Base-by-base conservation (phyloP, 169 alveolate species). In the Toxoplasma gondii region DNA sequence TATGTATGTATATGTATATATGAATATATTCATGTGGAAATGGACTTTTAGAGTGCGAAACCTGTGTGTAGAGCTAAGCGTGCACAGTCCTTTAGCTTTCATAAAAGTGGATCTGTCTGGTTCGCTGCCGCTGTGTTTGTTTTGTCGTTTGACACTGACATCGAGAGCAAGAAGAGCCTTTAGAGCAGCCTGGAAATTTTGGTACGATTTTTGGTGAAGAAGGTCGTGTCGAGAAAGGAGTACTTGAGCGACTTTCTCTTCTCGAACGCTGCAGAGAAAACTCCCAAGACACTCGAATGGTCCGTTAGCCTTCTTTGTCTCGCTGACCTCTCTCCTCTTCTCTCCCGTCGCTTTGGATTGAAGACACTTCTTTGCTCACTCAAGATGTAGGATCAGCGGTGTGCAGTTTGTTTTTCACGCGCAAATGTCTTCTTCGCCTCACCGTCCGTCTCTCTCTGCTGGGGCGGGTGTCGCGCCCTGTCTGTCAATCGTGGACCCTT, bases 221-320 rank as follows among this genome's bases (percentile, higher is more conserved):
- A 84, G 64, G 87, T 82, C 88, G 41, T 82, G 49, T 43, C 95
- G 49, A 54, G 86, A 45, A 54, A 92, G 53, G 64, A 83, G 88
- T 78, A 92, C 83, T 87, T 92, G 92, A 0, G 90, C 92, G 58
- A 92, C 92, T 38, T 74, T 58, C 36, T 78, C 87, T 22, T 82
- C 95, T 70, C 93, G 86, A 31, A 69, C 34, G 74, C 93, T 90
- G 88, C 78, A 29, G 49, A 38, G 34, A 36, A 80, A 9, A 39
- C 58, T 19, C 31, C 10, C 44, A 84, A n/a, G 16, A 82, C 27
- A 34, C 45, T 9, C 27, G 38, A 34, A 39, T 27, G 12, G 12
- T 12, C 19, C 19, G n/a, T 78, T 78, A 78, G 12, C n/a, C n/a
- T 81, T 7, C 9, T 81, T n/a, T 7, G 12, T 49, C 58, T 49